Conservation (phyloP, 257 asterid species). For the Vinca minor region DNA sequence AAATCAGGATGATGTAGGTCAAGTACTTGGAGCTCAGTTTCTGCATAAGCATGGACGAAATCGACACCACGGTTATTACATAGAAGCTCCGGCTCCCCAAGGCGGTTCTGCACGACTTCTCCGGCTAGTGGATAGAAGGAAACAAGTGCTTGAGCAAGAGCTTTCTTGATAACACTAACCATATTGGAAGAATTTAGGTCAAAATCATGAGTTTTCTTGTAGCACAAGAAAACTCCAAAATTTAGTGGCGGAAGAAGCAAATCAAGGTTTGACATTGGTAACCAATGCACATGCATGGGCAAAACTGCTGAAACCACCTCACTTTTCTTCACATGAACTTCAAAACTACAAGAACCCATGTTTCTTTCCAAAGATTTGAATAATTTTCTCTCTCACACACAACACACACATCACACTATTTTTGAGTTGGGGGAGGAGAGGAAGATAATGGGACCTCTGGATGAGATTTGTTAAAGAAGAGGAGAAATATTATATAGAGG, state of each 20-base stretch:
- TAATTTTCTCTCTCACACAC: not conserved
- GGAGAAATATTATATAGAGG: too few species aligned
- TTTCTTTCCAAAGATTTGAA: too few species aligned
- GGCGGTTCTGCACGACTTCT: conserved; percentile 38
- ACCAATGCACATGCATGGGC: conserved; percentile 47
- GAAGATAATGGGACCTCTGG: too few species aligned
- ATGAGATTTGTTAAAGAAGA: too few species aligned
- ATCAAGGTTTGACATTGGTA: conserved; percentile 53
- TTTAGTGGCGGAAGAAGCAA: conserved; percentile 52
- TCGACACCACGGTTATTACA: conserved; percentile 63
- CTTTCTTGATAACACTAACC: conserved; percentile 25
- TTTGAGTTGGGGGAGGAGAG: not conserved
- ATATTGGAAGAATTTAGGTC: not conserved
- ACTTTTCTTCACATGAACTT: conserved; percentile 27
- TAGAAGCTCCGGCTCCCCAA: conserved; percentile 47
- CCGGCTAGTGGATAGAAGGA: conserved; percentile 48
- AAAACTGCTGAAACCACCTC: conserved; percentile 45
- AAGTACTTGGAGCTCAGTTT: conserved; percentile 27
- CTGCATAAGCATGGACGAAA: conserved; percentile 35
- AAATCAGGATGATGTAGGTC: conserved; percentile 34
- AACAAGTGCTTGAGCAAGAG: conserved; percentile 38
- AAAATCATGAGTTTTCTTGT: conserved; percentile 12
- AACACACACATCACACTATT: not conserved
- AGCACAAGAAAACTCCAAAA: conserved; percentile 44
- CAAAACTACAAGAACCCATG: conserved; percentile 32